phyloP scores from a whole-genome alignment of 164 flowering plant genomes.

The Sextonia rubra region DNA sequence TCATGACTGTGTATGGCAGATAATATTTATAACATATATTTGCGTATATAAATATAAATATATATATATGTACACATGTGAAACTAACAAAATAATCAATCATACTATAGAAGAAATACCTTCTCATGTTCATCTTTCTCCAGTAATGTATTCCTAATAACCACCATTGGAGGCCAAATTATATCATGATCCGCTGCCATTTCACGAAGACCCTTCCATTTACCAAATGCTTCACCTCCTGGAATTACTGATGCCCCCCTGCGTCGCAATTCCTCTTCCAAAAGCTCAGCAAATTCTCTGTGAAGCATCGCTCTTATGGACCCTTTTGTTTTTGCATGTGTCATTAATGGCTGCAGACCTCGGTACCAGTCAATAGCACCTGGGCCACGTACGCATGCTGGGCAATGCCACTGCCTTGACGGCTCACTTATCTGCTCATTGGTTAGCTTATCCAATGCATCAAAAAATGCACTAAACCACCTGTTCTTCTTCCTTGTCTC shows the following conservation, averaged over 20 bases:
- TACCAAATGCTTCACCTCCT: conserved; percentile 67
- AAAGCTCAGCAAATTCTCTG: conserved; percentile 63
- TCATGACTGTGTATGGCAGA: too few species aligned
- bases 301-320: conserved; percentile 67
- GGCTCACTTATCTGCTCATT: conserved; percentile 60
- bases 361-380: conserved; percentile 93
- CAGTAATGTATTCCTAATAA: conserved; percentile 71
- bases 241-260: conserved; percentile 68
- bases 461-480: conserved; percentile 65
- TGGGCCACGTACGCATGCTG: conserved; percentile 91
- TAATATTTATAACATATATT: neutral
- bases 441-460: conserved; percentile 43
- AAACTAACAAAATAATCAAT: neutral
- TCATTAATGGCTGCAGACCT: conserved; percentile 74
- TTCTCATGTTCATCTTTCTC: conserved; percentile 74
- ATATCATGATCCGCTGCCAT: conserved; percentile 55
- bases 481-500: conserved; percentile 55
- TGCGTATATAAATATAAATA: neutral
- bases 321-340: conserved; percentile 87
- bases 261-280: conserved; percentile 67
- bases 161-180: conserved; percentile 96
- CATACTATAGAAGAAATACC: conserved; percentile 32
- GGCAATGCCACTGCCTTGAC: conserved; percentile 91
- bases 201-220: conserved; percentile 61
- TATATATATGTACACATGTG: neutral